Conservation (phyloP, 2,329 filamentous ascomycete genomes). For the Xylariaceae sp. region DNA sequence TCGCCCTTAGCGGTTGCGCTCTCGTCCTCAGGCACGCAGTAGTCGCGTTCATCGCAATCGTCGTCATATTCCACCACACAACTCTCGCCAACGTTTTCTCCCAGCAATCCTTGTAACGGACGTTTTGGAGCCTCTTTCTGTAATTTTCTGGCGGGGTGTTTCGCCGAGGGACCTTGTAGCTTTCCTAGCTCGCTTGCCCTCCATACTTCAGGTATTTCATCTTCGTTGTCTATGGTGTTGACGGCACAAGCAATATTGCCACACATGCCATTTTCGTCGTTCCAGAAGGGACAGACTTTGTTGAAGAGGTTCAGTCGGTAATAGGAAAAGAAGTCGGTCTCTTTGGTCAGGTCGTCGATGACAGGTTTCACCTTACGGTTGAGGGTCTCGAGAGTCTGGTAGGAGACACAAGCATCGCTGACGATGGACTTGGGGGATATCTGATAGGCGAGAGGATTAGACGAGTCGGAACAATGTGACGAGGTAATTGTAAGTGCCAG, state of each 20-base stretch:
- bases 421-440: constrained; percentile 87
- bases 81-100: constrained; percentile 85
- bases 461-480: constrained; percentile 24
- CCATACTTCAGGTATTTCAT: constrained; percentile 90
- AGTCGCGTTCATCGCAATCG: constrained; percentile 93
- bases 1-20: constrained; percentile 82
- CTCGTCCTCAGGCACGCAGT: constrained; percentile 94
- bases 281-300: constrained; percentile 94
- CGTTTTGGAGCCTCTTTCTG: constrained; percentile 67
- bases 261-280: constrained; percentile 88
- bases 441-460: constrained; percentile 50
- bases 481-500: constrained; percentile 18
- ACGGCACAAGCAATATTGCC: constrained; percentile 96
- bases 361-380: constrained; percentile 74
- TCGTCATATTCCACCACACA: constrained; percentile 97
- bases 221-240: constrained; percentile 90
- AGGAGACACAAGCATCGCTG: constrained; percentile 90
- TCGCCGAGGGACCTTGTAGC: constrained; percentile 84
- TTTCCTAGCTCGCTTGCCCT: constrained; percentile 88
- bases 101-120: constrained; percentile 77
- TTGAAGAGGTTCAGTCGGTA: constrained; percentile 94
- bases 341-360: constrained; percentile 74
- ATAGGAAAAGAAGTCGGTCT: constrained; percentile 97
- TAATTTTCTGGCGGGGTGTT: constrained; percentile 73
- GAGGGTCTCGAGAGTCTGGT: constrained; percentile 79